These are phyloP conservation scores for Tulasnella calospora DNA, from an alignment of 768 basidiomycete species.

Conservation along the genomic window DNA sequence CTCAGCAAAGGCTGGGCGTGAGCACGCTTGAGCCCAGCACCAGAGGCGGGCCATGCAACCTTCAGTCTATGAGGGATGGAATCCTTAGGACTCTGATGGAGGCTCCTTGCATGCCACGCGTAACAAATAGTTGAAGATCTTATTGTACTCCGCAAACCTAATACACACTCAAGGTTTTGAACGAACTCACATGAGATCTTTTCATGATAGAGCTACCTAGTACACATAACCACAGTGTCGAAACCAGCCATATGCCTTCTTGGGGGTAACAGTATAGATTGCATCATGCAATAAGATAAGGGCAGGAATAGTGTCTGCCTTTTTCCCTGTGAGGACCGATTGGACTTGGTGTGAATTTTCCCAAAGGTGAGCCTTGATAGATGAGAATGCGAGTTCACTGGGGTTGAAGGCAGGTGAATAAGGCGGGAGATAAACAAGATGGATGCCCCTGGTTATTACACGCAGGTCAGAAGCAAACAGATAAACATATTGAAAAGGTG, in stretches of 20 bases:
- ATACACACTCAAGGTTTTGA: no score
- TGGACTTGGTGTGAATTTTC: background rate
- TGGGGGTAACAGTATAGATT: background rate
- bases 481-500: background rate
- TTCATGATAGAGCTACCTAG: no score
- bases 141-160: no score
- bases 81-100: no score
- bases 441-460: constrained; percentile 8
- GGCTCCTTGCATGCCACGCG: no score
- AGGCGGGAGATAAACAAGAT: constrained; percentile 18
- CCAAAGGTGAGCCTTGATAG: constrained; percentile 17
- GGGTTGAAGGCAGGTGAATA: constrained; percentile 27
- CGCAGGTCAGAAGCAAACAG: no score
- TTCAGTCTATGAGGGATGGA: no score
- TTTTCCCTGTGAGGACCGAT: background rate
- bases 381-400: constrained; percentile 24
- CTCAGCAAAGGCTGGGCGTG: no score
- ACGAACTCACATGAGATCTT: no score
- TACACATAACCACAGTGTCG: constrained; percentile 14
- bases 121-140: no score
- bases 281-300: background rate
- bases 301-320: constrained; percentile 2
- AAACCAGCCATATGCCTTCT: constrained; percentile 2
- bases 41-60: no score
- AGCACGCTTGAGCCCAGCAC: no score